Evolutionary conservation across 2,329 filamentous ascomycete species (phyloP).

Genomic region (Aspergillus calidoustus): DNA sequence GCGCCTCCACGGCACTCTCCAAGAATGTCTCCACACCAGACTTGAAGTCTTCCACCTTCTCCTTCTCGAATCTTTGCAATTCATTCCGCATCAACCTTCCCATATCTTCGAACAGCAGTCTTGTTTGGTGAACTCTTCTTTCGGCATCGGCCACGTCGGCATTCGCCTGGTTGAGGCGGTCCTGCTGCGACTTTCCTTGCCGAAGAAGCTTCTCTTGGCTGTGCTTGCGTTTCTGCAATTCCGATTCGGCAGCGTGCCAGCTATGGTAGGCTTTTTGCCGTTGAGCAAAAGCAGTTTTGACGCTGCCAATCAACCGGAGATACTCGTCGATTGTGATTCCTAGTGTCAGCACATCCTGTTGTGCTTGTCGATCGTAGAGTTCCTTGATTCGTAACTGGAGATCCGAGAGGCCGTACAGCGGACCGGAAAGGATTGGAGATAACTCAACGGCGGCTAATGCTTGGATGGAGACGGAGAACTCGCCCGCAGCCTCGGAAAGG

Average conservation of each 20-base stretch:
- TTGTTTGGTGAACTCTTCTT: slow-evolving; percentile 85
- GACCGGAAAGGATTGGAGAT: slow-evolving; percentile 83
- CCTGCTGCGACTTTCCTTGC: slow-evolving; percentile 94
- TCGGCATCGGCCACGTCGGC: slow-evolving; percentile 96
- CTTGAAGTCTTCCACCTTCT: slow-evolving; percentile 99
- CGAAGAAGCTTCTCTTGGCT: slow-evolving; percentile 93
- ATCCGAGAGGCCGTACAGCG: slow-evolving; percentile 88
- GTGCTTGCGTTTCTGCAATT: slow-evolving; percentile 85
- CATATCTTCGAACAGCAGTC: slow-evolving; percentile 96
- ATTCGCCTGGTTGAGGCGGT: slow-evolving; percentile 87
- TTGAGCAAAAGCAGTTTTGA: slow-evolving; percentile 90
- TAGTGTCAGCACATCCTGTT: slow-evolving; percentile 93
- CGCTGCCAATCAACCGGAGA: slow-evolving; percentile 90
- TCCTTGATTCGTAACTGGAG: slow-evolving; percentile 93
- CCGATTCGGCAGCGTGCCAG: slow-evolving; percentile 89
- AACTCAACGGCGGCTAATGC: slow-evolving; percentile 91
- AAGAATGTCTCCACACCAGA: slow-evolving; percentile 96
- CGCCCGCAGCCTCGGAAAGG: slow-evolving; percentile 87
- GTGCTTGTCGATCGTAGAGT: slow-evolving; percentile 93
- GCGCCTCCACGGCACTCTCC: slow-evolving; percentile 94
- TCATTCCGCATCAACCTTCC: slow-evolving; percentile 88
- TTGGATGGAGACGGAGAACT: slow-evolving; percentile 92
- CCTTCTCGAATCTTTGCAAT: slow-evolving; percentile 89
- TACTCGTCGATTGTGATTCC: slow-evolving; percentile 99
- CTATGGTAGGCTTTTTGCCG: slow-evolving; percentile 94